Base-by-base conservation (phyloP, 306 rosid genomes). In the Oemleria cerasiformis region DNA sequence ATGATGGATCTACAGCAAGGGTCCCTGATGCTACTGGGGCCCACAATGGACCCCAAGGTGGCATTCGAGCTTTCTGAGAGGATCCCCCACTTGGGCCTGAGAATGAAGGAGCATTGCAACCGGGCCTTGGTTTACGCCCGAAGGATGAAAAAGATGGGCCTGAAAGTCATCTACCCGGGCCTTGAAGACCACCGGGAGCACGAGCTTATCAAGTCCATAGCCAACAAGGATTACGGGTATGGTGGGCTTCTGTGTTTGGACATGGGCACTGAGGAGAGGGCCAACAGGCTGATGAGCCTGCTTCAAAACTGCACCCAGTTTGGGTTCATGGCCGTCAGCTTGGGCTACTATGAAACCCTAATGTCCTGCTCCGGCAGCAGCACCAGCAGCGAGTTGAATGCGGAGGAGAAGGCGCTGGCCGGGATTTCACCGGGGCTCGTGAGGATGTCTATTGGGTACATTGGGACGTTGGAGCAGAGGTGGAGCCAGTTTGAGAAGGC, bases 1-100 rank as follows among this genome's bases (percentile, higher is more conserved):
- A 94, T 94, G 97, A 91, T 94, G 99, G 89, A 91, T 55, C 87
- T 94, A 0, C 96, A 89, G n/a, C 99, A 94, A 76, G 97, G 99
- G 4, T 49, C 96, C 8, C 74, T 94, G 15, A 91, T 94, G 99
- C 79, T 94, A 7, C 58, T 91, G 40, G 99, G 99, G 4, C 99
- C 99, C 11, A 94, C 99, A 5, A 91, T 94, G 99, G 91, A 94
- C 63, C 54, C 99, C 2, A 94, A 94, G 72, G 90, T 94, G 6
- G 99, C 99, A 6, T 94, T 88, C 9, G 99, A 94, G 57, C 88
- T 94, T 0, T 78, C 99, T 0, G 96, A 91, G 76, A 83, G 99
- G 74, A 80, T 94, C 45, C 97, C 99, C 0, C 99, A 94, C 58
- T 67, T 89, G 66, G 88, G 83, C 2, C 61, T 91, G 5, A 80